These are phyloP conservation scores for Exobasidium rhododendri DNA, from an alignment of 1,284 basidiomycete species.

Conservation along the genomic window DNA sequence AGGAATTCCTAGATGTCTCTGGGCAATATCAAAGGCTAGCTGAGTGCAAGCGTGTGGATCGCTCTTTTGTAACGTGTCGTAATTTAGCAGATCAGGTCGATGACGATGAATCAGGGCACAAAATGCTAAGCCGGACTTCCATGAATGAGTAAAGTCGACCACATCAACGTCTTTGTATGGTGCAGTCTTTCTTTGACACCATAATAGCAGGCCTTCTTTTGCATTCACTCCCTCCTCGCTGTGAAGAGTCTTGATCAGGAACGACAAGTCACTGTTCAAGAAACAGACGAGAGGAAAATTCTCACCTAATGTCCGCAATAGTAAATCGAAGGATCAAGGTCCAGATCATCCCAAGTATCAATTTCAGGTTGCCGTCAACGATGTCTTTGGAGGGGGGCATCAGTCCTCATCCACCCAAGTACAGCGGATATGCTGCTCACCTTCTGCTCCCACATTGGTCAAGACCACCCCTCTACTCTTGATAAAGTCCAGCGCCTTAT, in stretches of 20 bases:
- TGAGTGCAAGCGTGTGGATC: conserved; percentile 46
- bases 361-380: conserved; percentile 93
- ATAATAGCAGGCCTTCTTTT: conserved; percentile 86
- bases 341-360: conserved; percentile 99
- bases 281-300: too few species aligned
- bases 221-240: conserved; percentile 96
- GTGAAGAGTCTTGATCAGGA: conserved; percentile 32
- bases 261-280: too few species aligned
- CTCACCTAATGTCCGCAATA: conserved; percentile 92
- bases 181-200: conserved; percentile 95
- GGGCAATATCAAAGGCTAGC: conserved; percentile 24
- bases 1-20: conserved; percentile 57
- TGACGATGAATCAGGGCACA: conserved; percentile 96
- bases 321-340: conserved; percentile 84
- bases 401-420: too few species aligned
- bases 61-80: conserved; percentile 70
- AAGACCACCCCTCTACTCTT: conserved; percentile 88
- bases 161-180: conserved; percentile 88
- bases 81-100: conserved; percentile 89
- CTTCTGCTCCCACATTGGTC: conserved; percentile 95
- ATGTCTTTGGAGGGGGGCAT: too few species aligned
- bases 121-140: conserved; percentile 89
- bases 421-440: too few species aligned
- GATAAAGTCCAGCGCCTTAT: conserved; percentile 92
- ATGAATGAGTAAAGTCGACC: conserved; percentile 86